Evolutionary conservation across 1,284 basidiomycete genomes (phyloP).

Genomic region (Malassezia caprae): DNA sequence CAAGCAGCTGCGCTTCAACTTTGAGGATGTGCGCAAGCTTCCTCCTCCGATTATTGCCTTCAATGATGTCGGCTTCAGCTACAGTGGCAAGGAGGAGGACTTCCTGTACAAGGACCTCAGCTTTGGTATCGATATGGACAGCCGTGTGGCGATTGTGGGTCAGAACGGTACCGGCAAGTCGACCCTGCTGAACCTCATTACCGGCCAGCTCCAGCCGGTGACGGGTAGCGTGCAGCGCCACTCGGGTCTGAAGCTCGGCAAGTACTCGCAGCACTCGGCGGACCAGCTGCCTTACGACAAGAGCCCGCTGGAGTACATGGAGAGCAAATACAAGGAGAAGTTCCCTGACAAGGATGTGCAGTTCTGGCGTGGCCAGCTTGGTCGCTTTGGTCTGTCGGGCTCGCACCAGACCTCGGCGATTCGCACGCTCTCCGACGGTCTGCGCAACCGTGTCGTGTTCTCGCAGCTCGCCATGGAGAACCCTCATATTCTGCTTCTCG

Average conservation of each 20-base stretch:
- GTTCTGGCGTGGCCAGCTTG: conserved; percentile 88
- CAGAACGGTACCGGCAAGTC: conserved; percentile 98
- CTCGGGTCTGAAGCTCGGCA: conserved; percentile 73
- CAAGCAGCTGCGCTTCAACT: conserved; percentile 77
- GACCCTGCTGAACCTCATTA: conserved; percentile 90
- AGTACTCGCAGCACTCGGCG: conserved; percentile 92
- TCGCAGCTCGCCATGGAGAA: conserved; percentile 60
- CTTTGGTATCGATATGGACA: conserved; percentile 81
- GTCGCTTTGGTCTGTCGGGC: conserved; percentile 89
- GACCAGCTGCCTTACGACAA: conserved; percentile 94
- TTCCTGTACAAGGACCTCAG: conserved; percentile 78
- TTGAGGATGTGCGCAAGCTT: conserved; percentile 84
- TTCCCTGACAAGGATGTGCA: conserved; percentile 88
- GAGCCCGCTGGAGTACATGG: conserved; percentile 88
- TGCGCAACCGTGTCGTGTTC: conserved; percentile 86
- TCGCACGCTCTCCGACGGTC: conserved; percentile 80
- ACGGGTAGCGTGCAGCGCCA: conserved; percentile 83
- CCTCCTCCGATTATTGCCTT: conserved; percentile 97
- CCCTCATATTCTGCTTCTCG: conserved; percentile 50
- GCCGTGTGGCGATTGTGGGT: conserved; percentile 88
- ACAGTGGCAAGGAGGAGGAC: conserved; percentile 76
- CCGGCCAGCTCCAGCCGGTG: conserved; percentile 65
- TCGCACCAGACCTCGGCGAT: conserved; percentile 87
- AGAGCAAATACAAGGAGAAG: conserved; percentile 63
- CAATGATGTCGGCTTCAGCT: conserved; percentile 84